A percentile compares a stretch with the other conserved stretches of the same genome.
phyloP scores from a whole-genome alignment of 139 green algal species.

The Chlorella sp. region DNA sequence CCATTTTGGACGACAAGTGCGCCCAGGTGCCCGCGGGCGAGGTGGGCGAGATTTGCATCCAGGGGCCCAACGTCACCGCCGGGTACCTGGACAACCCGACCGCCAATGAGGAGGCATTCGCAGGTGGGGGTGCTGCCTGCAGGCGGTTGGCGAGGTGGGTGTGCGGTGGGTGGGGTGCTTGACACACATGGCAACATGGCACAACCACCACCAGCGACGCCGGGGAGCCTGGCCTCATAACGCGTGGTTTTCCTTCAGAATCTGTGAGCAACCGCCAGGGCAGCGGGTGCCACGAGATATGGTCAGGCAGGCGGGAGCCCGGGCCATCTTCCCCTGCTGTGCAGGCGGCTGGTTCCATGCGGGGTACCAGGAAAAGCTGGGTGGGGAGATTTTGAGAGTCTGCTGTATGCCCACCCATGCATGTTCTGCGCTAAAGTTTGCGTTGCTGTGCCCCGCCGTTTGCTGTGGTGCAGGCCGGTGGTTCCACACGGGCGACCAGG shows the following conservation, averaged over 20 bases:
- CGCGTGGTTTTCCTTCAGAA: too few relatives aligned
- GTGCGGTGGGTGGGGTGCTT: background rate
- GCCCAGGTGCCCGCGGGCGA: constrained; percentile 43
- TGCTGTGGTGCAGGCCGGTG: constrained; percentile 57
- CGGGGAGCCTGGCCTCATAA: too few relatives aligned
- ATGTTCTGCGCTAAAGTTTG: too few relatives aligned
- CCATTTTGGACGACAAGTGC: constrained; percentile 59
- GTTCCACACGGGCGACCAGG: constrained; percentile 84
- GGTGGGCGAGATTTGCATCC: constrained; percentile 84
- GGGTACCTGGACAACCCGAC: constrained; percentile 84
- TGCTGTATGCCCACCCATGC: too few relatives aligned
- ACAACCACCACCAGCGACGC: too few relatives aligned
- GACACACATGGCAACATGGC: too few relatives aligned
- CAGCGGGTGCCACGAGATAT: too few relatives aligned
- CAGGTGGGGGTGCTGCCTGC: constrained; percentile 7
- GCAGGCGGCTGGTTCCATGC: constrained; percentile 80
- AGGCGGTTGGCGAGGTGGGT: background rate
- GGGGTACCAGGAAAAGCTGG: constrained; percentile 80
- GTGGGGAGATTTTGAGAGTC: too few relatives aligned
- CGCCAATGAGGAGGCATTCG: constrained; percentile 81
- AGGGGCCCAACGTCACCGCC: constrained; percentile 81
- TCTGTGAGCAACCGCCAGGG: too few relatives aligned
- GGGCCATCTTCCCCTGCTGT: too few relatives aligned
- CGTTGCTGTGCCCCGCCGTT: too few relatives aligned
- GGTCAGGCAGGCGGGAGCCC: too few relatives aligned